These are phyloP conservation scores for Solanum verrucosum DNA, from an alignment of 257 asterid genomes.

Conservation along the genomic window DNA sequence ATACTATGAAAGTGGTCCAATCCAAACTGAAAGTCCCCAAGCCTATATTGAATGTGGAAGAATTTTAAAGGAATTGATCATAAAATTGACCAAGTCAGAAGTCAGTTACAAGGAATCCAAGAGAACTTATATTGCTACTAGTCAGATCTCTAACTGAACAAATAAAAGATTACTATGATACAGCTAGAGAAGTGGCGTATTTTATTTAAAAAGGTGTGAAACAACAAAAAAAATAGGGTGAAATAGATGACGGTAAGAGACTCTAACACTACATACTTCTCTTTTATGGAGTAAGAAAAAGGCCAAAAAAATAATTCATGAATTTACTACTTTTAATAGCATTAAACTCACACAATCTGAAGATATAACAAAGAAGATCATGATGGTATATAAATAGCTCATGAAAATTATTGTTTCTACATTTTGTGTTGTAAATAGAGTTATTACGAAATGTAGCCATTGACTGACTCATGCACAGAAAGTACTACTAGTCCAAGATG, in stretches of 20 bases:
- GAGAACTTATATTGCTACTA: not conserved
- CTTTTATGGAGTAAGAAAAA: not conserved
- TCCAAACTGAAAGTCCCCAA: too few relatives aligned
- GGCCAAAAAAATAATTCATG: not conserved
- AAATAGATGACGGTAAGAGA: not conserved
- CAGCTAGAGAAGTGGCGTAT: too few relatives aligned
- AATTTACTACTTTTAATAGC: too few relatives aligned
- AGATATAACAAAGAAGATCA: not conserved
- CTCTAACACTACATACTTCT: not conserved
- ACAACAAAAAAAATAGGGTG: not conserved
- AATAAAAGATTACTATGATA: not conserved
- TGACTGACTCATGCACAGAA: too few relatives aligned
- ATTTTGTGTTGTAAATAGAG: too few relatives aligned
- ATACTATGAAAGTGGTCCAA: too few relatives aligned
- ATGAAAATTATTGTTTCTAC: not conserved
- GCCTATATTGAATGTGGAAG: too few relatives aligned
- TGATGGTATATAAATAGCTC: not conserved
- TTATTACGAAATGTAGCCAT: too few relatives aligned
- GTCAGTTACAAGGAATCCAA: not conserved
- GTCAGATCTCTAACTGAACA: too few relatives aligned
- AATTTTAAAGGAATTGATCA: too few relatives aligned
- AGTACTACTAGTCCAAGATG: too few relatives aligned
- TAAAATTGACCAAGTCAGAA: too few relatives aligned
- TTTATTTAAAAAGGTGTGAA: not conserved
- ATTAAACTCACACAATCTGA: not conserved